Conservation (phyloP, 208 protist species). For the Trypanosoma brucei region DNA sequence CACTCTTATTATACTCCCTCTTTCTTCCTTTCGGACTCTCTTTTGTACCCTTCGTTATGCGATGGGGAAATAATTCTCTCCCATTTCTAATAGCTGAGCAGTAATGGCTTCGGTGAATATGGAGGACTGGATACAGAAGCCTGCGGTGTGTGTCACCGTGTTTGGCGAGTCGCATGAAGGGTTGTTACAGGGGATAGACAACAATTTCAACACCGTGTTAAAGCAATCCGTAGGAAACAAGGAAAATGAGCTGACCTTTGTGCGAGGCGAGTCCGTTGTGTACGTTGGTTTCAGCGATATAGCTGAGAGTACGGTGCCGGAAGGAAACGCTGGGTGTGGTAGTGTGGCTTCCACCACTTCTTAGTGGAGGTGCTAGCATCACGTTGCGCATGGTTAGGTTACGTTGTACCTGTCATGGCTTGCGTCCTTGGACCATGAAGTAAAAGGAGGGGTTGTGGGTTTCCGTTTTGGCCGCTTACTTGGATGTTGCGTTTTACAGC, state of each 20-base stretch:
- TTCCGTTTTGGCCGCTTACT: too few species aligned
- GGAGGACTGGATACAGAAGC: slow-evolving; percentile 45
- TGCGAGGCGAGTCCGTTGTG: slow-evolving; percentile 74
- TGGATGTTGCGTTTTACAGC: too few species aligned
- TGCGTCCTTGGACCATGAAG: too few species aligned
- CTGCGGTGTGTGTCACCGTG: slow-evolving; percentile 47
- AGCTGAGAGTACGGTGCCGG: not conserved
- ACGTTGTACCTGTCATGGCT: too few species aligned
- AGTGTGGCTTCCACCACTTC: not conserved
- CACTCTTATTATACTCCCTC: too few species aligned
- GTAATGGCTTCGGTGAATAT: slow-evolving; percentile 51
- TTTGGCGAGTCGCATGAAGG: slow-evolving; percentile 52
- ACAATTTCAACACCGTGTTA: slow-evolving; percentile 62
- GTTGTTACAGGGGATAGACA: slow-evolving; percentile 51
- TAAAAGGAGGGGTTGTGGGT: too few species aligned
- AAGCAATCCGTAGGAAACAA: slow-evolving; percentile 3
- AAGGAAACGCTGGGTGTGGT: not conserved
- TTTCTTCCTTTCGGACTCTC: too few species aligned
- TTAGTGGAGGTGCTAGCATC: too few species aligned
- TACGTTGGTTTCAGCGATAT: slow-evolving; percentile 59
- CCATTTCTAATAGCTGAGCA: not conserved
- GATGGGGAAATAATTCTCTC: too few species aligned
- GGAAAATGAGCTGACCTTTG: slow-evolving; percentile 32
- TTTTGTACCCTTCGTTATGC: too few species aligned
- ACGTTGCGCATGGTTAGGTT: too few species aligned